These are phyloP conservation scores for Carex scoparia DNA, from an alignment of 176 grass and related monocot species.

Conservation along the genomic window DNA sequence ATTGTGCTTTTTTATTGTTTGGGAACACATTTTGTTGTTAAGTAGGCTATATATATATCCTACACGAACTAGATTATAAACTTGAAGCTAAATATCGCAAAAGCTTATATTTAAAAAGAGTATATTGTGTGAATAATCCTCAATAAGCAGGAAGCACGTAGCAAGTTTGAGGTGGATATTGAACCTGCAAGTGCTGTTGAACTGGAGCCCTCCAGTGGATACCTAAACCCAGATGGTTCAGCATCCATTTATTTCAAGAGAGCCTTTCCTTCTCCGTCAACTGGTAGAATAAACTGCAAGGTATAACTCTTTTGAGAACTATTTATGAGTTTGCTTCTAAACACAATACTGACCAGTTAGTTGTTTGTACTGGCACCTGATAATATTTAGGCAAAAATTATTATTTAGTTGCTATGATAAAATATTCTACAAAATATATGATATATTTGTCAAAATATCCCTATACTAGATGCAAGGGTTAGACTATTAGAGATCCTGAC, in stretches of 20 bases:
- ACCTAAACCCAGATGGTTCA: slow-evolving; percentile 55
- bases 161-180: slow-evolving; percentile 86
- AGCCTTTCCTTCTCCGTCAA: slow-evolving; percentile 35
- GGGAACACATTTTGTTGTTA: not conserved
- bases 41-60: not conserved
- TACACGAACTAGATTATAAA: not conserved
- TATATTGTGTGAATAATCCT: not conserved
- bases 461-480: not conserved
- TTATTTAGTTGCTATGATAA: not conserved
- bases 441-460: not conserved
- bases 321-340: not conserved
- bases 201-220: slow-evolving; percentile 57
- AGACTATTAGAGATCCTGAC: not conserved
- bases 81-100: not conserved
- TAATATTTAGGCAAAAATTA: not conserved
- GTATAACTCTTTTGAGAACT: slow-evolving; percentile 31
- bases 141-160: slow-evolving; percentile 71
- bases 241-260: slow-evolving; percentile 67
- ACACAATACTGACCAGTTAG: not conserved
- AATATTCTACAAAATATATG: not conserved
- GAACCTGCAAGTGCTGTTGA: slow-evolving; percentile 62
- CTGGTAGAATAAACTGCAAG: slow-evolving; percentile 92
- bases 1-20: not conserved
- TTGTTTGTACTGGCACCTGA: not conserved
- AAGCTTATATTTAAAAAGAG: not conserved